Evolutionary conservation across 257 asterid species (phyloP).

Genomic region (Thymus mandschuricus): DNA sequence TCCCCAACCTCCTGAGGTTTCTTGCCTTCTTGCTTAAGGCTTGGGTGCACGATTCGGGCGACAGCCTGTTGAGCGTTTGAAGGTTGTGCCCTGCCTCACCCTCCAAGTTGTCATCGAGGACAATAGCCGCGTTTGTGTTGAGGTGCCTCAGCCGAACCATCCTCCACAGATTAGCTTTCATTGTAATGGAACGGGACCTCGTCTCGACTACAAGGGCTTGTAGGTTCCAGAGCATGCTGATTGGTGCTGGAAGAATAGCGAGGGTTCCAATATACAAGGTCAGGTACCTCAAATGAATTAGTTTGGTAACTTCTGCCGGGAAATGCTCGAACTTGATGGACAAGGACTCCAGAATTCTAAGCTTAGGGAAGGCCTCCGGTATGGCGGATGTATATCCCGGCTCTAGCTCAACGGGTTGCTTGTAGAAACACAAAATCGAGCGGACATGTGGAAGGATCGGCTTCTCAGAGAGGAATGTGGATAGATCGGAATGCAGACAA

Average conservation of each 20-base stretch:
- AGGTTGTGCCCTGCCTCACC: slow-evolving; percentile 1
- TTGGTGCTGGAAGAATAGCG: slow-evolving; percentile 31
- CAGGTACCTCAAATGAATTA: slow-evolving; percentile 50
- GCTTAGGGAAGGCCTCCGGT: slow-evolving; percentile 39
- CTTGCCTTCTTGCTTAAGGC: not conserved
- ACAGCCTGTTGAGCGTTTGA: slow-evolving; percentile 12
- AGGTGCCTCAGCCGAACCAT: slow-evolving; percentile 36
- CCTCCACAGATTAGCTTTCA: slow-evolving; percentile 40
- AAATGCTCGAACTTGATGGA: slow-evolving; percentile 38
- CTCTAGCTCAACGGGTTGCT: not conserved
- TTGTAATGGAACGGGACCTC: slow-evolving; percentile 6
- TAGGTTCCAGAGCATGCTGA: slow-evolving; percentile 42
- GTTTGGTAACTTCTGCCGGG: slow-evolving; percentile 30
- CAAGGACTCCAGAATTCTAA: slow-evolving; percentile 44
- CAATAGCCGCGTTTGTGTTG: slow-evolving; percentile 10
- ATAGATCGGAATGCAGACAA: slow-evolving; percentile 41
- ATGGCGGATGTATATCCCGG: slow-evolving; percentile 23
- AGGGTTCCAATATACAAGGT: slow-evolving; percentile 35
- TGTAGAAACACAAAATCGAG: slow-evolving; percentile 42
- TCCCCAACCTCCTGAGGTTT: slow-evolving; percentile 14
- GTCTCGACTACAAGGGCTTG: slow-evolving; percentile 42
- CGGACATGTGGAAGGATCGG: slow-evolving; percentile 38
- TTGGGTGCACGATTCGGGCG: slow-evolving; percentile 26
- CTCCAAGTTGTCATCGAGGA: not conserved
- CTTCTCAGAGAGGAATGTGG: slow-evolving; percentile 24